Evolutionary conservation across 106 monocot species (phyloP).

Genomic region (Narthecium ossifragum): DNA sequence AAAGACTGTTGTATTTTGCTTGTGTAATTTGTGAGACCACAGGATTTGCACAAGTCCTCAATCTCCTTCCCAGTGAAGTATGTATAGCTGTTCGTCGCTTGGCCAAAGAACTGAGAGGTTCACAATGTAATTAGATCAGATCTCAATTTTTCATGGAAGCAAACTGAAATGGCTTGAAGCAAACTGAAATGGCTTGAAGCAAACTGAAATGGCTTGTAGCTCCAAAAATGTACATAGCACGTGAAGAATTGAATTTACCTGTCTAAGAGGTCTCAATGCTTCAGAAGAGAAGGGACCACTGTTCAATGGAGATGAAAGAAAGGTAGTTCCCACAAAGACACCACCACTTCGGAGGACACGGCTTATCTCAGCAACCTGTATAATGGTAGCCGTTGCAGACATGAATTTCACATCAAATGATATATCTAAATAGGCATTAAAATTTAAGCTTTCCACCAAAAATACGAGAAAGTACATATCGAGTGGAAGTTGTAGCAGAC

Average conservation of each 20-base stretch:
- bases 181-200: neutral
- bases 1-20: constrained; percentile 71
- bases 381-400: constrained; percentile 4
- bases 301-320: constrained; percentile 54
- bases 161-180: neutral
- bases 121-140: constrained; percentile 1
- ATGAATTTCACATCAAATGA: no score
- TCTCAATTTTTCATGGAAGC: neutral
- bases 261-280: constrained; percentile 35
- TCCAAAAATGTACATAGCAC: no score
- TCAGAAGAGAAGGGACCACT: constrained; percentile 50
- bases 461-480: no score
- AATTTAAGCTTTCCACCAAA: no score
- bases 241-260: constrained; percentile 40
- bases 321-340: constrained; percentile 90
- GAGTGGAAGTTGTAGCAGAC: no score
- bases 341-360: constrained; percentile 81
- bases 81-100: constrained; percentile 42
- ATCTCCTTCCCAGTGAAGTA: constrained; percentile 83
- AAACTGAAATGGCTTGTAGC: neutral
- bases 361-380: constrained; percentile 90
- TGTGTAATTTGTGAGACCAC: constrained; percentile 79
- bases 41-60: constrained; percentile 82
- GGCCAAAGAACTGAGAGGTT: constrained; percentile 49
- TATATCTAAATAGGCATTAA: no score